Base-by-base conservation (phyloP, 345 rosid species). In the Erysimum cheiranthoides region DNA sequence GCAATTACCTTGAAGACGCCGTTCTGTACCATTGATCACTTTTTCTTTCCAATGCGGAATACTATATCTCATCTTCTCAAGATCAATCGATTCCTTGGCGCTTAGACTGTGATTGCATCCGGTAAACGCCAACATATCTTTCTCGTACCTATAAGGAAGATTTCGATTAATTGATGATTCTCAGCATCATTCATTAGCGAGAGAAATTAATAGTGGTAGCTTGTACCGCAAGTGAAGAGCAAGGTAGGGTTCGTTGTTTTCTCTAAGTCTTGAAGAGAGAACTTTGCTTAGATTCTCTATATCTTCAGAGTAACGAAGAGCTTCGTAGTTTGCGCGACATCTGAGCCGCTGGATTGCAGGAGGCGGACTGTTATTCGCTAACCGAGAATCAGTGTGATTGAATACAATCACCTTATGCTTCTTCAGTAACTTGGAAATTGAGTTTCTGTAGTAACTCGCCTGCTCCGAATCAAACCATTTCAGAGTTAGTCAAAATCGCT, bases 101-200 rank as follows among this genome's bases (percentile, higher is more conserved):
- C 83, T 85, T 8, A 93, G 91, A 72, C 83, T 84, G 78, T 89
- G 92, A 76, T 72, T 84, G 79, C 90, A 87, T 46, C 92, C 95
- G 2, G 95, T 93, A 62, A 89, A 90, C 12, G 96, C 90, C 59
- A 90, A 80, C 91, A 89, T 89, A 82, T 88, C 96, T 68, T 90
- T 90, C 68, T 90, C 98, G 46, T 90, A 92, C 75, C 95, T 89
- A 82, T 50, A 77, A 21, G 12, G 17, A 21, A 67, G 21, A 3
- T 0, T 45, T 17, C 0, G n/a, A 16, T 74, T 56, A 39, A 32
- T 53, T 3, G 47, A 64, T 54, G 17, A 54, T 18, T 43, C 42
- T 12, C 18, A 49, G 18, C 32, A 34, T 16, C 36, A 35, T 49
- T 43, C 25, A 34, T 18, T 5, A 60, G 11, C 39, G 34, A n/a